These are phyloP conservation scores for Penicillium psychrofluorescens DNA, from an alignment of 495 filamentous ascomycete species.

Conservation along the genomic window DNA sequence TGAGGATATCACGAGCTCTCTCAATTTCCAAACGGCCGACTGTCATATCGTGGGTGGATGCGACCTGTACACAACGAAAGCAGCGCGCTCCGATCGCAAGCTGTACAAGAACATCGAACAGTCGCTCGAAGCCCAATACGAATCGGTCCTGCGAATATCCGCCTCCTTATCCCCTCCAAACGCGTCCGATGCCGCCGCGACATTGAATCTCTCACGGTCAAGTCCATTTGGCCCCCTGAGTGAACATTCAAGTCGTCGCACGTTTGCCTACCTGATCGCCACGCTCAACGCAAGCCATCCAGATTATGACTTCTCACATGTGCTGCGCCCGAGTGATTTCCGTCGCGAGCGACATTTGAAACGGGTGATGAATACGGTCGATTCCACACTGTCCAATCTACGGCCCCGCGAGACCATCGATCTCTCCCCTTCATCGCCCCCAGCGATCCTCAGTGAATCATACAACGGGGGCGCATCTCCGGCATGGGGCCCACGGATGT, in stretches of 20 bases:
- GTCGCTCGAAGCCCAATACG: conserved; percentile 81
- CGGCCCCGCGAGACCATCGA: conserved; percentile 52
- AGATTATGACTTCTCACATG: conserved; percentile 95
- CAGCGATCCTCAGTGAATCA: conserved; percentile 35
- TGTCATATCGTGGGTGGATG: conserved; percentile 84
- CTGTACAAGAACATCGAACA: conserved; percentile 91
- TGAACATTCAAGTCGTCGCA: conserved; percentile 78
- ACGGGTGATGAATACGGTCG: conserved; percentile 73
- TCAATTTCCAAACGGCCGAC: conserved; percentile 91
- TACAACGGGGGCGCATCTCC: conserved; percentile 30
- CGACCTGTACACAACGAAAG: conserved; percentile 96
- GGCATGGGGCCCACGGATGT: conserved; percentile 79
- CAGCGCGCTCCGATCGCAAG: conserved; percentile 89
- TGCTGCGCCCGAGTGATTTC: conserved; percentile 83
- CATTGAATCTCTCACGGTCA: conserved; percentile 70
- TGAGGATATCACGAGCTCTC: conserved; percentile 77
- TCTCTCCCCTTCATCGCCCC: conserved; percentile 34
- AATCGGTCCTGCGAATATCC: conserved; percentile 73
- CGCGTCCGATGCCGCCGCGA: conserved; percentile 39
- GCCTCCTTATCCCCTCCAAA: conserved; percentile 75
- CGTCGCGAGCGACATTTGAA: conserved; percentile 66
- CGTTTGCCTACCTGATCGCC: conserved; percentile 92
- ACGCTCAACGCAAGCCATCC: conserved; percentile 96
- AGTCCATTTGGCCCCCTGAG: conserved; percentile 87
- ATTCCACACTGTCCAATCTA: conserved; percentile 77